Conservation (phyloP, 371 early-diverging fungal species). For the Dinochytrium kinnereticum region DNA sequence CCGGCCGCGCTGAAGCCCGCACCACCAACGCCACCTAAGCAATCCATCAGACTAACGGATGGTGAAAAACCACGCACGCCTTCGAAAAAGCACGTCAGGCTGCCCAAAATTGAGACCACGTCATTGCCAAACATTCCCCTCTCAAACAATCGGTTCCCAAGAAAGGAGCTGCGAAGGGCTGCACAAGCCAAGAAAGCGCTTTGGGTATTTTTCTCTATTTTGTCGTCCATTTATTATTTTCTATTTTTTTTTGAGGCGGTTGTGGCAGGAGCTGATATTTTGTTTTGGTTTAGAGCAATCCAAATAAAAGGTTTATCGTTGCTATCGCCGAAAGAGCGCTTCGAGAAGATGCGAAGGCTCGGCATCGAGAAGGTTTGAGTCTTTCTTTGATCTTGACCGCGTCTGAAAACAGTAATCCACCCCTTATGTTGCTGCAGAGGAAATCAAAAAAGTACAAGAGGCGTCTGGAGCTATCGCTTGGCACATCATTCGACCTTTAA, state of each 20-base stretch:
- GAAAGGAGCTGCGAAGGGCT: constrained; percentile 19
- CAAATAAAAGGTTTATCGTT: constrained; percentile 26
- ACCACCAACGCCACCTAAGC: too few relatives aligned
- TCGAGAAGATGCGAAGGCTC: constrained; percentile 13
- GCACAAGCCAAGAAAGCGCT: constrained; percentile 16
- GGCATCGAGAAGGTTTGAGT: constrained; percentile 22
- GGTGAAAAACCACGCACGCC: neutral
- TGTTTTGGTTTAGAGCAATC: constrained; percentile 25
- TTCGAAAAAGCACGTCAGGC: neutral
- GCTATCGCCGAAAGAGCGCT: constrained; percentile 26
- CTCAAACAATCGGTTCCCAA: constrained; percentile 25
- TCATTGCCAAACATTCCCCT: constrained; percentile 31
- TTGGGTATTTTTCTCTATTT: constrained; percentile 5
- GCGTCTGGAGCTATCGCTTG: constrained; percentile 24
- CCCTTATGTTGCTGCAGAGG: too few relatives aligned
- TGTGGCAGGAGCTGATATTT: too few relatives aligned
- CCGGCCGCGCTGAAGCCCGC: too few relatives aligned
- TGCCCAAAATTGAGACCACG: constrained; percentile 4
- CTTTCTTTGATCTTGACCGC: too few relatives aligned
- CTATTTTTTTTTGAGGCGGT: neutral
- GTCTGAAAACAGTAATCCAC: too few relatives aligned
- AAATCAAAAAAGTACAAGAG: constrained; percentile 28
- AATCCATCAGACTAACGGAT: neutral
- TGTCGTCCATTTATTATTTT: neutral
- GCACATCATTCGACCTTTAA: constrained; percentile 32